Conservation (phyloP, 352 stramenopile genomes). For the Pythium brachiatum region DNA sequence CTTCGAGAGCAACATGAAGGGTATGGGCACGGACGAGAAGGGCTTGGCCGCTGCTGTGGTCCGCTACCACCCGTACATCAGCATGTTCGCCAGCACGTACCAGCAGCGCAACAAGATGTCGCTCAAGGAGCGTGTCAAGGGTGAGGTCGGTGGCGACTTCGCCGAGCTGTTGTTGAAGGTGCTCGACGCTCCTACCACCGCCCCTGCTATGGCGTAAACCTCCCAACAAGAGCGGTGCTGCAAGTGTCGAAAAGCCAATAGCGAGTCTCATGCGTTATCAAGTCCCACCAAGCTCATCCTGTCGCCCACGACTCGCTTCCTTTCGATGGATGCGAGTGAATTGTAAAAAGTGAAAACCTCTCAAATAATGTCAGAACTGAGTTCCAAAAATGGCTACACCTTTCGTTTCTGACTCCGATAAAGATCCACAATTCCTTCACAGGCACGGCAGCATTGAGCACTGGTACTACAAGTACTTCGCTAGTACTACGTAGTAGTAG, state of each 20-base stretch:
- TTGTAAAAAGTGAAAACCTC: background rate
- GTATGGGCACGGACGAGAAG: constrained; percentile 43
- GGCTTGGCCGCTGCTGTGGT: constrained; percentile 28
- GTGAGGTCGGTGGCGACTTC: constrained; percentile 34
- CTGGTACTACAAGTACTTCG: too few relatives aligned
- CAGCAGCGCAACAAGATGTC: constrained; percentile 31
- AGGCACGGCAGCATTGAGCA: too few relatives aligned
- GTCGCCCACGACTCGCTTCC: background rate
- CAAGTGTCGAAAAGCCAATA: too few relatives aligned
- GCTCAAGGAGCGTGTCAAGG: constrained; percentile 40
- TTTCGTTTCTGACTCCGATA: background rate
- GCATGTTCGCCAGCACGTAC: constrained; percentile 28
- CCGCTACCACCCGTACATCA: constrained; percentile 30
- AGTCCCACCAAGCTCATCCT: background rate
- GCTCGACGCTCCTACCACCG: constrained; percentile 24
- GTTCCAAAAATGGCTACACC: background rate
- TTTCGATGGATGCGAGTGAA: background rate
- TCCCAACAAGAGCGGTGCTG: background rate
- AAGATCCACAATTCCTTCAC: too few relatives aligned
- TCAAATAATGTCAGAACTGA: background rate
- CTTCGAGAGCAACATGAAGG: constrained; percentile 36
- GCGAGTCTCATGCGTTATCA: background rate
- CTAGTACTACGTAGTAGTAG: too few relatives aligned
- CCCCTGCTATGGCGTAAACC: constrained; percentile 5
- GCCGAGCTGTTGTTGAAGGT: constrained; percentile 31